Percentiles rank a stretch among this genome's conserved stretches.
Evolutionary conservation across 352 stramenopile species (phyloP).

Genomic region (Blastocystis sp.): DNA sequence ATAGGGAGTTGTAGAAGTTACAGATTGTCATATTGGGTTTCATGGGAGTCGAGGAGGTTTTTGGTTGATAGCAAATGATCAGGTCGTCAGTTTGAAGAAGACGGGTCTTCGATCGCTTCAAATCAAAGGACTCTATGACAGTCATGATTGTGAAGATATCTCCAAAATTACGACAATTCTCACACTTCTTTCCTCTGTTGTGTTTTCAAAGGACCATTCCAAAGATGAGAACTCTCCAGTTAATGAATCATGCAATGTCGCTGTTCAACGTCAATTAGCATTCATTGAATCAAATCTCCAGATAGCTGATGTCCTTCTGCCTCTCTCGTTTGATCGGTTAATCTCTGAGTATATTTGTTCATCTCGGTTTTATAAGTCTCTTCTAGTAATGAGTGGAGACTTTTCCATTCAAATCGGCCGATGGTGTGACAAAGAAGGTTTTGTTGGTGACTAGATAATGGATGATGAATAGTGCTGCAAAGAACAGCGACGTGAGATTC

Average conservation of each 20-base stretch:
- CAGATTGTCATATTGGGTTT: background rate
- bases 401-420: background rate
- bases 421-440: constrained; percentile 11
- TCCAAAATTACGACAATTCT: background rate
- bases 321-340: background rate
- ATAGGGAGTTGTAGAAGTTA: constrained; percentile 18
- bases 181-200: background rate
- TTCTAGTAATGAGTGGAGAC: constrained; percentile 5
- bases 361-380: constrained; percentile 12
- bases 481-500: background rate
- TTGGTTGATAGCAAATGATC: background rate
- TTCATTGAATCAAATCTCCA: background rate
- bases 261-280: background rate
- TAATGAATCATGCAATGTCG: background rate
- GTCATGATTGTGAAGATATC: background rate
- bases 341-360: background rate
- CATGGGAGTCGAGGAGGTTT: background rate
- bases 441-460: background rate
- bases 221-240: background rate
- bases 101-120: background rate
- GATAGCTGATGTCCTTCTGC: background rate
- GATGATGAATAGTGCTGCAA: background rate
- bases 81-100: background rate
- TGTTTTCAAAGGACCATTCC: background rate
- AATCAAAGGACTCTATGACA: background rate